These are phyloP conservation scores for Porcisia deanei DNA, from an alignment of 208 protist genomes.

Conservation along the genomic window DNA sequence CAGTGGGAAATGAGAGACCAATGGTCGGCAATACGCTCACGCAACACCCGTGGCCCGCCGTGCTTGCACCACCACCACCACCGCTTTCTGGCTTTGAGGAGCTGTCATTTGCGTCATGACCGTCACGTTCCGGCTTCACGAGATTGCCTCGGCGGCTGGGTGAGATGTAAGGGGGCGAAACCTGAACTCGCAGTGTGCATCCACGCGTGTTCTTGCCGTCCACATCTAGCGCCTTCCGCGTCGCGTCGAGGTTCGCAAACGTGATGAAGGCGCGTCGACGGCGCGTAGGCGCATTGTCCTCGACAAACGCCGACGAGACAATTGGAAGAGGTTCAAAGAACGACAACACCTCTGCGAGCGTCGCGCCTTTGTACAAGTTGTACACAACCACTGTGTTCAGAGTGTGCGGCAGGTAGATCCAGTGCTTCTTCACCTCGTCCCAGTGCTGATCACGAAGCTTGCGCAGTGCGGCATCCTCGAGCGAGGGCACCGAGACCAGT, in stretches of 20 bases:
- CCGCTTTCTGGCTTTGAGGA: not conserved
- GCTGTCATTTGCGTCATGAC: not conserved
- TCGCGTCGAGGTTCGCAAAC: slow-evolving; percentile 50
- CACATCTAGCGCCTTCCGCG: slow-evolving; percentile 61
- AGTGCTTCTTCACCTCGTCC: slow-evolving; percentile 69
- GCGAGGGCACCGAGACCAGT: slow-evolving; percentile 64
- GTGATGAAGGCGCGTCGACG: slow-evolving; percentile 76
- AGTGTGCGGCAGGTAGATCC: slow-evolving; percentile 63
- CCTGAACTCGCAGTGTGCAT: slow-evolving; percentile 80
- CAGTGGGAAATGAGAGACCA: not conserved
- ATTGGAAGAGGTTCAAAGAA: slow-evolving; percentile 57
- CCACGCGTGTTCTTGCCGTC: slow-evolving; percentile 84
- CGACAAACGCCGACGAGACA: slow-evolving; percentile 45
- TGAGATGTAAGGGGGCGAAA: slow-evolving; percentile 78
- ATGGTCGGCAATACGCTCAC: slow-evolving; percentile 1
- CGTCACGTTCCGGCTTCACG: slow-evolving; percentile 28
- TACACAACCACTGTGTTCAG: slow-evolving; percentile 77
- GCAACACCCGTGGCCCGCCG: not conserved
- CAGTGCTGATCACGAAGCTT: slow-evolving; percentile 78
- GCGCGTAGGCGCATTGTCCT: slow-evolving; percentile 61
- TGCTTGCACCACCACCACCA: not conserved
- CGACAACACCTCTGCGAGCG: slow-evolving; percentile 51
- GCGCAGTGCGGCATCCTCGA: slow-evolving; percentile 79
- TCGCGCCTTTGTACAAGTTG: slow-evolving; percentile 77
- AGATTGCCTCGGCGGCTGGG: slow-evolving; percentile 53